A percentile compares a stretch with the other conserved stretches of the same genome.
Evolutionary conservation across 139 green algal genomes (phyloP).

Genomic region (Chlamydomonas sp.): DNA sequence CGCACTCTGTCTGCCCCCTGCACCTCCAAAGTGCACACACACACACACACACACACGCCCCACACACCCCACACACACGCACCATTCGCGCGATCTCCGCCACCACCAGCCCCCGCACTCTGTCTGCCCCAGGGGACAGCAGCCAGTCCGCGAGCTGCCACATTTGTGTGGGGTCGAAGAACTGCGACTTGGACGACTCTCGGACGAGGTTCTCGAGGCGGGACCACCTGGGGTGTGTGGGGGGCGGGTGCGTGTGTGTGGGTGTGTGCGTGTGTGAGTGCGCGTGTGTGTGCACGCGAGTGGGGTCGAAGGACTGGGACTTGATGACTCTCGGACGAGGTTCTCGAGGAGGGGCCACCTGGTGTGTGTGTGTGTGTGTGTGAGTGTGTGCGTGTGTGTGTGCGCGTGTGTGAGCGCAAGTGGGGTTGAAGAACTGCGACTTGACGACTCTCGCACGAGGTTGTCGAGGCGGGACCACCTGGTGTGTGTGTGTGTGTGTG

Average conservation of each 20-base stretch:
- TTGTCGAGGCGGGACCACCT: no score
- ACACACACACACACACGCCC: not conserved
- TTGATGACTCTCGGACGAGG: not conserved
- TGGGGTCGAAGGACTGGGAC: not conserved
- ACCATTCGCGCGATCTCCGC: constrained; percentile 64
- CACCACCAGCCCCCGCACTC: constrained; percentile 48
- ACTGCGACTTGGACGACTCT: constrained; percentile 59
- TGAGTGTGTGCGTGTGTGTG: not conserved
- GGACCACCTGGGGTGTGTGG: constrained; percentile 67
- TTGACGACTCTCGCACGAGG: no score
- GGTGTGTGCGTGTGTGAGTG: constrained; percentile 65
- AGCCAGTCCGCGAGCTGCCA: constrained; percentile 83
- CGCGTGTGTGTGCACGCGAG: constrained; percentile 30
- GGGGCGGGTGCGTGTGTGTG: no score
- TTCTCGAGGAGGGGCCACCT: no score
- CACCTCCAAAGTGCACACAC: no score
- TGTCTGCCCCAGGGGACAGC: constrained; percentile 37
- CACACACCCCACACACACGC: constrained; percentile 50
- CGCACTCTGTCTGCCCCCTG: not conserved
- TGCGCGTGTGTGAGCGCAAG: constrained; percentile 34
- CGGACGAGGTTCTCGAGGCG: constrained; percentile 79
- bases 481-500: not conserved
- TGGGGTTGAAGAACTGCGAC: no score
- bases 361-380: not conserved
- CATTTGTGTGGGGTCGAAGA: constrained; percentile 73